phyloP scores from a whole-genome alignment of 768 basidiomycete species.

The Lactarius tabidus region DNA sequence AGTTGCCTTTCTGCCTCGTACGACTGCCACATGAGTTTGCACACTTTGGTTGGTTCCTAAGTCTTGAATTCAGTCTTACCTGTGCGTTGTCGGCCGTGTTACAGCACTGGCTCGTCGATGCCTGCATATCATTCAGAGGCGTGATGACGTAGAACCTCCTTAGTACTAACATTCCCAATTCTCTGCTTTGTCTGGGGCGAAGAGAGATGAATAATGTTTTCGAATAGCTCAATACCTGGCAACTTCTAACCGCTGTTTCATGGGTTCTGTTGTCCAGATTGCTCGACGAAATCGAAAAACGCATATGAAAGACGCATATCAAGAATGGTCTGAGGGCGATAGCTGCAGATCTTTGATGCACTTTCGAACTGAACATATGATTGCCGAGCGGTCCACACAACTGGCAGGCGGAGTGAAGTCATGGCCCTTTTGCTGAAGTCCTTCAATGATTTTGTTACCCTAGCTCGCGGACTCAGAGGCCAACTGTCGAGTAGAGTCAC shows the following conservation, averaged over 20 bases:
- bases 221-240: background rate
- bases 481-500: too few species aligned
- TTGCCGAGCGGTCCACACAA: too few species aligned
- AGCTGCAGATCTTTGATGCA: background rate
- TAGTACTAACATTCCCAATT: conserved; percentile 7
- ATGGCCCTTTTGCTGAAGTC: too few species aligned
- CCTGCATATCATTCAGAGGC: background rate
- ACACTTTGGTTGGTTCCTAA: background rate
- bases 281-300: background rate
- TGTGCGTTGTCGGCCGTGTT: background rate
- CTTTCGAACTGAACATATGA: too few species aligned
- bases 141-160: background rate
- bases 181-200: conserved; percentile 2
- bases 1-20: background rate
- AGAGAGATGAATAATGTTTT: background rate
- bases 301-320: conserved; percentile 3
- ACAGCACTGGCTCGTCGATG: background rate
- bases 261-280: too few species aligned
- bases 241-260: too few species aligned
- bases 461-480: too few species aligned
- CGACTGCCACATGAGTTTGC: background rate
- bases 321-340: background rate
- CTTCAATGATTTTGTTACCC: too few species aligned
- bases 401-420: too few species aligned
- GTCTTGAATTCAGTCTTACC: background rate